Evolutionary conservation across 2,329 filamentous ascomycete genomes (phyloP), one percentile per base, ranked within the genome.

Genomic region (Aspergillus phoenicis): DNA sequence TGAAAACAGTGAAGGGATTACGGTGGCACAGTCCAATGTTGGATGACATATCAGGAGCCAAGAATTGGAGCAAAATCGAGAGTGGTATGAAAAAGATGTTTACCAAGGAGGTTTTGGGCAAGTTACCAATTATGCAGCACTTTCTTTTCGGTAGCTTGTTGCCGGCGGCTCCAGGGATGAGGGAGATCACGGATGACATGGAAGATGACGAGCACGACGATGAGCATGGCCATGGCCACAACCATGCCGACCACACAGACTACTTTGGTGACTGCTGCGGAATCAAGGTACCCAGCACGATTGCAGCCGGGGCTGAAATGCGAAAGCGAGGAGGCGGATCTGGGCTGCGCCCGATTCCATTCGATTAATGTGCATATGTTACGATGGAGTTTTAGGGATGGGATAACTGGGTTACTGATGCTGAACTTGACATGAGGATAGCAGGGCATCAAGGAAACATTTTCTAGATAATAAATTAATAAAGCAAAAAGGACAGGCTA

Each of bases 21-120:
- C 86, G 95, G 48, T 99, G 95, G 95, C 96, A 99, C 72, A 93
- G 89, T 65, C 95, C 96, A 3, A 98, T 99, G 96, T 86, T 99
- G 17, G 95, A 99, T 73, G 95, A 99, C 75, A 99, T 99, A 66
- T 95, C 91, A 3, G 89, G 91, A 1, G 90, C 94, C 15, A 93
- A 91, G 75, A 91, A 84, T 41, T 99, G 95, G 95, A 81, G 78
- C 66, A 99, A 99, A 82, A 90, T 99, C 53, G 93, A 98, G 75
- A 89, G 84, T 26, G 95, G 95, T 6, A 98, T 99, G 96, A 86
- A 91, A 62, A 91, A 92, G 67, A 99, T 99, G 96, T 98, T 98
- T 73, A 84, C 94, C 55, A 91, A 89, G 43, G 95, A 99, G 77
- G 94, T 99, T 0, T 78, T 99, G 55, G 88, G 90, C 33, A 99